Percentiles rank a stretch among this genome's conserved stretches.
Evolutionary conservation across 805 yeast species (phyloP).

Genomic region (Saturnispora quitensis): DNA sequence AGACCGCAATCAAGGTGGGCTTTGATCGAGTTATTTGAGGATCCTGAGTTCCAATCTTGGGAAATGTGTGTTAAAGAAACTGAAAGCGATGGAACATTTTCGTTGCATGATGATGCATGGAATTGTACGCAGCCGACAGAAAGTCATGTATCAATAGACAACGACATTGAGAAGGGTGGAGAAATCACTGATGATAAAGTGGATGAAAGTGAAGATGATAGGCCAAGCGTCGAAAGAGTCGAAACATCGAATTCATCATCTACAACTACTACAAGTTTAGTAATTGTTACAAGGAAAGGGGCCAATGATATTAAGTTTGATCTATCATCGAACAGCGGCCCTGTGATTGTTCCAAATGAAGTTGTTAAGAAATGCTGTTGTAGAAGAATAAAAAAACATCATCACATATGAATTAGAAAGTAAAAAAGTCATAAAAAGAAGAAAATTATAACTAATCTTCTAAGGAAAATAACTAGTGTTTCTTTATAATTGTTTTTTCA

Average conservation of each 20-base stretch:
- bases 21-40: constrained; percentile 48
- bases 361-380: constrained; percentile 20
- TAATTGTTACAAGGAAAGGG: constrained; percentile 7
- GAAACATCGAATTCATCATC: constrained; percentile 10
- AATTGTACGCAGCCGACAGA: constrained; percentile 1
- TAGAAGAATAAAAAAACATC: constrained; percentile 12
- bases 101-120: constrained; percentile 3
- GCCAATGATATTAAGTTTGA: constrained; percentile 11
- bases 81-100: constrained; percentile 20
- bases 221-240: constrained; percentile 13
- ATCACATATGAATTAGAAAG: constrained; percentile 10
- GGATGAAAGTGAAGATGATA: constrained; percentile 14
- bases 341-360: constrained; percentile 20
- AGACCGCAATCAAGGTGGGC: constrained; percentile 46
- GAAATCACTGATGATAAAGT: constrained; percentile 2
- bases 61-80: constrained; percentile 57
- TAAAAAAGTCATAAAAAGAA: background rate
- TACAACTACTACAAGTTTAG: background rate
- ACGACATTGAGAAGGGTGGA: background rate
- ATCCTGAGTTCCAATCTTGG: constrained; percentile 55
- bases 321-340: constrained; percentile 13
- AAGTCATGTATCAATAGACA: background rate
- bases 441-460: background rate
- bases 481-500: background rate
- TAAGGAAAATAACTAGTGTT: background rate